A percentile compares a stretch with the other conserved stretches of the same genome.
Evolutionary conservation across 2,329 filamentous ascomycete genomes (phyloP).

Genomic region (Phaeosphaeria sp.): DNA sequence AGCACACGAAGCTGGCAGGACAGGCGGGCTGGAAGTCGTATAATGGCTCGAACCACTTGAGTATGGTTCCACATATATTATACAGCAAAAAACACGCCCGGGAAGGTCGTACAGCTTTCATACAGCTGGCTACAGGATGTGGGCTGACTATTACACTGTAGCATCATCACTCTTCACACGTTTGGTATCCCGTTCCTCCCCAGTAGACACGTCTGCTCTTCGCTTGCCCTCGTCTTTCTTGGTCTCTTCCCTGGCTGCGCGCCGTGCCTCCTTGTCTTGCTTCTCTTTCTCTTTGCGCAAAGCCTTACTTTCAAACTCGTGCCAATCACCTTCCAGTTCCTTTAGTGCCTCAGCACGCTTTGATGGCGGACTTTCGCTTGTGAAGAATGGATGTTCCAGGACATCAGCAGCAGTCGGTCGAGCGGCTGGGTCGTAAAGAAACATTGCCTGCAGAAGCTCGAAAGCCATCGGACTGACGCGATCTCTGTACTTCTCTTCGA

Average conservation of each 20-base stretch:
- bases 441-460: constrained; percentile 82
- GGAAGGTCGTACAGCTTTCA: neutral
- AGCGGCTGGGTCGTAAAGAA: constrained; percentile 84
- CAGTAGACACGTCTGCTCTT: constrained; percentile 35
- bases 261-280: constrained; percentile 63
- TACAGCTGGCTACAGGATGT: neutral
- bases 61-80: neutral
- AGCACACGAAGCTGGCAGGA: neutral
- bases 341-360: constrained; percentile 83
- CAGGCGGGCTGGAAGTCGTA: neutral
- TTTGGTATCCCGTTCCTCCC: constrained; percentile 43
- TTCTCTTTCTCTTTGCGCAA: constrained; percentile 87
- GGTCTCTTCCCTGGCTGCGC: constrained; percentile 40
- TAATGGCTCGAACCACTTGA: neutral
- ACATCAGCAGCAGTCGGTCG: constrained; percentile 85
- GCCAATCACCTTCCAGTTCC: constrained; percentile 90
- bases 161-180: constrained; percentile 35
- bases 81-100: neutral
- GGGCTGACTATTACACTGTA: constrained; percentile 9
- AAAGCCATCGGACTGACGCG: constrained; percentile 80
- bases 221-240: constrained; percentile 45
- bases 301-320: constrained; percentile 97
- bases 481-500: constrained; percentile 82
- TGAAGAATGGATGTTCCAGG: constrained; percentile 88
- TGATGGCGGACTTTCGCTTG: constrained; percentile 76